A percentile compares a stretch with the other conserved stretches of the same genome.
Evolutionary conservation across 768 basidiomycete species (phyloP).

Genomic region (Lactarius hatsudake): DNA sequence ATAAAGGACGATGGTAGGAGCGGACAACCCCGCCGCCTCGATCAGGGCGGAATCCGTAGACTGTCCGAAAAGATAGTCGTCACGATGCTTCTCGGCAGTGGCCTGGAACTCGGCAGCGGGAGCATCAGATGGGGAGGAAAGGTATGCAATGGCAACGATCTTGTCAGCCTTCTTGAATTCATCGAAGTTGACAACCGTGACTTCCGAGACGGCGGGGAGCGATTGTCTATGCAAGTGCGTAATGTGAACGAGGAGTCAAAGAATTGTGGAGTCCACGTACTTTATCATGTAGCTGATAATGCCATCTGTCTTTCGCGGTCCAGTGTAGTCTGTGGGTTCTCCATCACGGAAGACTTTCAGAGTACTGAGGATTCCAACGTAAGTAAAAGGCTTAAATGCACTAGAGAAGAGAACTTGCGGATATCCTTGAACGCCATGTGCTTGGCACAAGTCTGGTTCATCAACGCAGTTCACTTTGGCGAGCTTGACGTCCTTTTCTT

Average conservation of each 20-base stretch:
- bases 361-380: constrained; percentile 48
- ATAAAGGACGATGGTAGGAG: constrained; percentile 89
- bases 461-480: constrained; percentile 98
- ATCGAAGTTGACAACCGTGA: constrained; percentile 71
- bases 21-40: constrained; percentile 66
- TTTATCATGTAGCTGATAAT: constrained; percentile 97
- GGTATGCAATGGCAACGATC: constrained; percentile 85
- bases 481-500: constrained; percentile 84
- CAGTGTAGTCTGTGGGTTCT: constrained; percentile 72
- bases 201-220: constrained; percentile 85
- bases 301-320: constrained; percentile 92
- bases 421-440: constrained; percentile 88
- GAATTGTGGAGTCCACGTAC: constrained; percentile 40
- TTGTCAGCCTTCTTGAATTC: constrained; percentile 90
- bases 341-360: constrained; percentile 92
- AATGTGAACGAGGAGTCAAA: constrained; percentile 3
- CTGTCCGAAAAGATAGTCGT: constrained; percentile 90
- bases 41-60: constrained; percentile 68
- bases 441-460: constrained; percentile 85
- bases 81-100: constrained; percentile 83
- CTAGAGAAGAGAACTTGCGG: constrained; percentile 57
- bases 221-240: constrained; percentile 61
- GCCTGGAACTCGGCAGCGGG: constrained; percentile 73
- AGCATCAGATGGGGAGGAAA: constrained; percentile 65
- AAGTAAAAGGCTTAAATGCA: background rate